A percentile compares a stretch with the other conserved stretches of the same genome.
These are phyloP conservation scores for Proliferodiscus dingleyae DNA, from an alignment of 2,329 filamentous ascomycete species.

Conservation along the genomic window DNA sequence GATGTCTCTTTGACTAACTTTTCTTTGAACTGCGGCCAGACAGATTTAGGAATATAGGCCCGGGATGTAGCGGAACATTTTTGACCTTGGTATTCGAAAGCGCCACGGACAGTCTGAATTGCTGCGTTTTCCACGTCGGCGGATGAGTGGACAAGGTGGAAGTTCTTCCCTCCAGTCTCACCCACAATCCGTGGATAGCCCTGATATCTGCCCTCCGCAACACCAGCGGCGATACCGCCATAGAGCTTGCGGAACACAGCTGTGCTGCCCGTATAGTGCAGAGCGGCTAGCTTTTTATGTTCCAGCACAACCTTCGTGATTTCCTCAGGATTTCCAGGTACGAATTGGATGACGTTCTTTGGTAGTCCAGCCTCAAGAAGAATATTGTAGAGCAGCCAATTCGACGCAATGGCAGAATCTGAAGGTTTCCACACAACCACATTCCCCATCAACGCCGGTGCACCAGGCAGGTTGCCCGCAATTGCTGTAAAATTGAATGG, in stretches of 20 bases:
- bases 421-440: slow-evolving; percentile 98
- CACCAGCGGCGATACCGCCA: slow-evolving; percentile 75
- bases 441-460: slow-evolving; percentile 86
- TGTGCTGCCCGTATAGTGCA: slow-evolving; percentile 94
- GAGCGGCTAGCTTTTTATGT: slow-evolving; percentile 78
- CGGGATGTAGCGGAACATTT: slow-evolving; percentile 86
- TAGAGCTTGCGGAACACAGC: slow-evolving; percentile 86
- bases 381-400: slow-evolving; percentile 87
- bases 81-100: slow-evolving; percentile 88
- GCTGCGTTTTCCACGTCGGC: slow-evolving; percentile 76
- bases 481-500: slow-evolving; percentile 99
- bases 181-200: slow-evolving; percentile 86
- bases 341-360: slow-evolving; percentile 85
- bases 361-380: slow-evolving; percentile 87
- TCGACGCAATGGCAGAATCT: slow-evolving; percentile 80
- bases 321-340: slow-evolving; percentile 81
- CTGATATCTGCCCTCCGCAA: slow-evolving; percentile 75
- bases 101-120: slow-evolving; percentile 76
- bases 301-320: slow-evolving; percentile 73
- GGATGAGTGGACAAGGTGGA: slow-evolving; percentile 73
- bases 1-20: slow-evolving; percentile 63
- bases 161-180: slow-evolving; percentile 92
- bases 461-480: slow-evolving; percentile 76
- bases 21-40: slow-evolving; percentile 68
- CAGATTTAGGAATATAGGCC: slow-evolving; percentile 69